Evolutionary conservation across 2,329 filamentous ascomycete genomes (phyloP).

Genomic region (Cladosporium sphaerospermum): DNA sequence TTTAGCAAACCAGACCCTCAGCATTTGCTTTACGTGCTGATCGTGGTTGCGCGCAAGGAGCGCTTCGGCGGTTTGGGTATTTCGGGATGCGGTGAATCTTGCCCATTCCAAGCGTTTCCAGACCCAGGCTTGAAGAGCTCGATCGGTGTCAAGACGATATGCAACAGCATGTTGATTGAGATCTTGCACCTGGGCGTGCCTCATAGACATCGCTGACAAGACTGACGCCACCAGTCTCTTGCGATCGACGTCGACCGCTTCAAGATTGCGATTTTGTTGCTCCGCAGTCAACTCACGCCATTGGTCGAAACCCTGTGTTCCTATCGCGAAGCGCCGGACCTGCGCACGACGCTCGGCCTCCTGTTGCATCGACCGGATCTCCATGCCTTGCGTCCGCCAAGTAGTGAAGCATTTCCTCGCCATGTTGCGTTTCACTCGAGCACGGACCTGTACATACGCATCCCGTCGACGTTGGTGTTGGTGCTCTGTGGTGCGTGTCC

Average conservation of each 20-base stretch:
- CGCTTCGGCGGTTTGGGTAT: conserved; percentile 47
- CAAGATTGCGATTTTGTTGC: conserved; percentile 22
- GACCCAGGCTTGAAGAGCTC: conserved; percentile 40
- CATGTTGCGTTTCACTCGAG: conserved; percentile 49
- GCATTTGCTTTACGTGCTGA: conserved; percentile 50
- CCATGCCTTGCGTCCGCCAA: conserved; percentile 33
- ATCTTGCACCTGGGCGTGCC: conserved; percentile 20
- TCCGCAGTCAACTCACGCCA: conserved; percentile 31
- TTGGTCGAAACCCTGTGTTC: conserved; percentile 27
- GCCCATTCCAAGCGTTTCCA: conserved; percentile 54
- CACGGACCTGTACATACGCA: conserved; percentile 49
- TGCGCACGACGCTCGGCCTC: conserved; percentile 35
- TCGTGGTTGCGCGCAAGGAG: conserved; percentile 48
- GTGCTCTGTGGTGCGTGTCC: conserved; percentile 42
- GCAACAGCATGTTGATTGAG: conserved; percentile 39
- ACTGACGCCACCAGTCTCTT: conserved; percentile 29
- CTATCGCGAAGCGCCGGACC: conserved; percentile 29
- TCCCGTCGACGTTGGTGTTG: conserved; percentile 49
- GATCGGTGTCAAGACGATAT: conserved; percentile 42
- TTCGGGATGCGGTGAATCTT: conserved; percentile 49
- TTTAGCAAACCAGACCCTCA: conserved; percentile 50
- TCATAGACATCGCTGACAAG: conserved; percentile 28
- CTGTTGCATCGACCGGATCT: conserved; percentile 32
- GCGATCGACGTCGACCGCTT: conserved; percentile 27
- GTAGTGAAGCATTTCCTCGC: conserved; percentile 37